phyloP scores from a whole-genome alignment of 2,329 filamentous ascomycete genomes.

The Diaporthe citrichinensis region DNA sequence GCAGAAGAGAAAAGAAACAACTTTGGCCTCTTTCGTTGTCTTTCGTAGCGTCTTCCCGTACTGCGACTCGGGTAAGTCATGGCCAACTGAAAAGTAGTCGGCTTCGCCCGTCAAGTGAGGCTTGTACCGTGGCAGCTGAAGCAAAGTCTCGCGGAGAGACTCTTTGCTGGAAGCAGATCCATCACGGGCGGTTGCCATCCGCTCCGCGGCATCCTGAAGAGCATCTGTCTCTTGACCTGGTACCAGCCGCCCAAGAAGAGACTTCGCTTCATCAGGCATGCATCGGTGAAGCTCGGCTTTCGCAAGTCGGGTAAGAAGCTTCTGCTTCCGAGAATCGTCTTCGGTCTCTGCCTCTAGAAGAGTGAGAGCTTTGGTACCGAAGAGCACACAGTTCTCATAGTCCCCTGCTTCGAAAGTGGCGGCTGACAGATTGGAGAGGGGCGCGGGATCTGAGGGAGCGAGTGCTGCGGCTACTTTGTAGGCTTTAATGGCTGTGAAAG shows the following conservation, averaged over 20 bases:
- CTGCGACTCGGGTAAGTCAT: neutral
- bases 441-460: constrained; percentile 40
- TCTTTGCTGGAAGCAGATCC: neutral
- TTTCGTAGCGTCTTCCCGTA: neutral
- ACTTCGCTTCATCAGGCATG: neutral
- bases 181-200: neutral
- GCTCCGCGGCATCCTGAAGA: neutral
- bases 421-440: constrained; percentile 44
- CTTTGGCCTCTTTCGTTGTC: neutral
- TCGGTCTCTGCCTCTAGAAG: neutral
- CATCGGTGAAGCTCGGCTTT: neutral
- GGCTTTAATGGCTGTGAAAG: neutral
- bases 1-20: neutral
- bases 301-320: neutral
- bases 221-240: neutral
- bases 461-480: constrained; percentile 39
- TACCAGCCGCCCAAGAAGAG: neutral
- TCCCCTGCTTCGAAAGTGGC: constrained; percentile 45
- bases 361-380: constrained; percentile 38
- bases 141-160: neutral
- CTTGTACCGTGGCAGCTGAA: neutral
- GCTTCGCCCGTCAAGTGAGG: neutral
- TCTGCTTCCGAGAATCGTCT: neutral
- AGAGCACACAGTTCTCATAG: constrained; percentile 39
- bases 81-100: neutral